Evolutionary conservation across 805 yeast genomes (phyloP), one percentile per base, ranked within the genome.

Genomic region (Candida ortonii): DNA sequence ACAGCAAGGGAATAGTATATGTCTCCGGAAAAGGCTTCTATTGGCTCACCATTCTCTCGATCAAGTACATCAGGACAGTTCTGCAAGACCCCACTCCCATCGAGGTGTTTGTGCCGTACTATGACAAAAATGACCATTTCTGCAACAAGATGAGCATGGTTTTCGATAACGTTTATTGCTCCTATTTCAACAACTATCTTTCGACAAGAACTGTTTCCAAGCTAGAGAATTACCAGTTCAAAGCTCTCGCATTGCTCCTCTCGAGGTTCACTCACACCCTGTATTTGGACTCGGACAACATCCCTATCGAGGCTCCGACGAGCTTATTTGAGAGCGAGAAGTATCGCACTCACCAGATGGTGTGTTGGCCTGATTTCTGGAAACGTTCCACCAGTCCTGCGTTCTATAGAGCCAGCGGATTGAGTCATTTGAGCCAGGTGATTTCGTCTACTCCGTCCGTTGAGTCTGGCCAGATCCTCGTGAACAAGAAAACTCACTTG

Each of bases 291-390:
- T 67, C 75, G 1, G 78, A 73, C 47, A 64, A 71, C 43, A 62
- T 69, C 47, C 73, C 74, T 4, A 53, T 70, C 14, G 54, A 46
- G 34, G 54, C 56, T 44, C 51, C 66, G 20, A 17, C 26, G 9
- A 73, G 68, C 34, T 61, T 79, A 22, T 71, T 78, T 34, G 56
- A 59, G 3, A 61, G 72, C 1, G 56, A 62, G 11, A 62, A 70
- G 16, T 77, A 60, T 57, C 49, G 53, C 30, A 58, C 62, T 9
- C 61, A 62, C 21, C 74, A 77, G 1, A 57, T 78, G 52, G 62
- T 78, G 7, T 46, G 74, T 11, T 78, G 84, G 84, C 84, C 84
- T 5, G 84, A 78, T 52, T 73, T 74, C 23, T 78, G 84, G 84
- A 71, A 76, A 13, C 61, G 84, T 46, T 74, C 84, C 6, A 76